Base-by-base conservation (phyloP, 148 eudicot genomes). In the Rhododendron henanense region DNA sequence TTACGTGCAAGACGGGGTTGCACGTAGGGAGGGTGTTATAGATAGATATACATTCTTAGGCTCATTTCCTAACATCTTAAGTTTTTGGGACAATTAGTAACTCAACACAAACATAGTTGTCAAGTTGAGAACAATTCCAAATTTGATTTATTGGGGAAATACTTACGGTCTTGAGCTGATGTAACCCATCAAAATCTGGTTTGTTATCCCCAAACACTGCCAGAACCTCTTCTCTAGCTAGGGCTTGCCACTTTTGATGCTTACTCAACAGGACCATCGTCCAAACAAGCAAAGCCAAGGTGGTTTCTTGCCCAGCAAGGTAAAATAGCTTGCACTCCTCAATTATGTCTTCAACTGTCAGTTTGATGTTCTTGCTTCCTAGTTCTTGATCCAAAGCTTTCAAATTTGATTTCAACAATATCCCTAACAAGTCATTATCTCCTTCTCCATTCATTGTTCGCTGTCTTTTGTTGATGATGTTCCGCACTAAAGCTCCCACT, bases 391-490 rank as follows among this genome's bases (percentile, higher is more conserved):
- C 35, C 35, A 1, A 1, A 33, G 35, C 35, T 33, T 33, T 33
- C 35, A 33, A 33, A 33, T 33, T 33, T 33, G 35, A 33, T 33
- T 33, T 33, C 48, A n/a, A 84, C 3, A 71, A 63, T 50, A 71
- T 84, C 15, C 85, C 78, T 14, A 83, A 10, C 3, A 84, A 67
- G 31, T 84, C 59, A 16, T 25, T 6, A 3, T 74, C 9, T 47
- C n/a, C 11, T 0, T 47, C 85, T 59, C 11, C 41, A 6, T 67
- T 25, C 6, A 83, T 63, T 1, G 77, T 55, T 83, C 31, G 3
- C 33, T 83, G 80, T 84, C 63, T 87, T 81, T 87, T 84, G 1
- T 25, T 45, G 79, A 86, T 85, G 48, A 90, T 79, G 4, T 44
- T 47, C 25, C 18, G 82, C 19, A 90, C 13, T 41, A 88, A 16